phyloP scores from a whole-genome alignment of 2,329 filamentous ascomycete species.

The Helicocarpus griseus region DNA sequence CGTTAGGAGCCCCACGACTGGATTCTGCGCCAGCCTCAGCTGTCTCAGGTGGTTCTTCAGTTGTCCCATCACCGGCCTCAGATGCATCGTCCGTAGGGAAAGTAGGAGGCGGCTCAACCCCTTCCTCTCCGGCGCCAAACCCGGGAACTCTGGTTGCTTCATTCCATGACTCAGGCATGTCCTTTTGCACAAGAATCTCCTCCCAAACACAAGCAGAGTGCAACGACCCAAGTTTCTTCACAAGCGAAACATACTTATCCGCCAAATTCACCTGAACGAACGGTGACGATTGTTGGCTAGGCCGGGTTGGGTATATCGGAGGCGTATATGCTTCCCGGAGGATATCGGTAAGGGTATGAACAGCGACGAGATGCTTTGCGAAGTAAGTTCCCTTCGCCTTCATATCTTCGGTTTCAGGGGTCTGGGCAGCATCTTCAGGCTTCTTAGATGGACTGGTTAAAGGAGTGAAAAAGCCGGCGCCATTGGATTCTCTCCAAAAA shows the following conservation, averaged over 20 bases:
- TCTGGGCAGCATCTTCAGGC: constrained; percentile 8
- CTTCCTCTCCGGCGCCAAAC: constrained; percentile 30
- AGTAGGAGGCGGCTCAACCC: constrained; percentile 27
- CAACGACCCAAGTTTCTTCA: constrained; percentile 66
- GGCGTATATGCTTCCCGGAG: constrained; percentile 63
- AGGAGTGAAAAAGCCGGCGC: constrained; percentile 58
- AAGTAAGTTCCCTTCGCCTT: constrained; percentile 60
- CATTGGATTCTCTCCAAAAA: constrained; percentile 47
- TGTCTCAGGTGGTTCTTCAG: constrained; percentile 14
- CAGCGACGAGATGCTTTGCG: constrained; percentile 66
- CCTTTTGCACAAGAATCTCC: constrained; percentile 63
- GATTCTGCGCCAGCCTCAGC: constrained; percentile 8
- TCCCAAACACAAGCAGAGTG: constrained; percentile 76
- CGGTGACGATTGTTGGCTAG: constrained; percentile 48
- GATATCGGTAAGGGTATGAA: constrained; percentile 66
- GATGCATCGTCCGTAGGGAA: constrained; percentile 15
- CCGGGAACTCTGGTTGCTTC: constrained; percentile 35
- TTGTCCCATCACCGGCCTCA: constrained; percentile 3
- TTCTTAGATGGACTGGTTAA: constrained; percentile 37
- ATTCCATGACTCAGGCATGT: constrained; percentile 56
- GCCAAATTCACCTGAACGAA: constrained; percentile 73
- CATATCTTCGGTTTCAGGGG: constrained; percentile 26
- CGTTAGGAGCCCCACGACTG: neutral
- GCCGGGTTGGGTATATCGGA: constrained; percentile 54
- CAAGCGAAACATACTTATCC: constrained; percentile 68